Evolutionary conservation across 176 grass and related monocot species (phyloP).

Genomic region (Pontederia crassipes): DNA sequence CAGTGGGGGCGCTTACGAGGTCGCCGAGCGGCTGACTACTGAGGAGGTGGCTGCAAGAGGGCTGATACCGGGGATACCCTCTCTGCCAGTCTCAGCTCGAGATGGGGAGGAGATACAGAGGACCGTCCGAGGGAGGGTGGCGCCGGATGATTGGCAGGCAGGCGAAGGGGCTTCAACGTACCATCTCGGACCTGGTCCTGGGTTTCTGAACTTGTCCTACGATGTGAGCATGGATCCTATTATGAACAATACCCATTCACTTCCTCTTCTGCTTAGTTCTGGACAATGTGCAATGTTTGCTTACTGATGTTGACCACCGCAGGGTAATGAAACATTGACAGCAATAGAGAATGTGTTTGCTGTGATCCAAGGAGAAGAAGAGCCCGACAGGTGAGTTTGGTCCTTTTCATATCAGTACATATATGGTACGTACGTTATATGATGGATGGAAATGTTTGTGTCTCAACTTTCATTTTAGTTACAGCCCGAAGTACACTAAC

Average conservation of each 20-base stretch:
- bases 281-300: neutral
- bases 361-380: conserved; percentile 83
- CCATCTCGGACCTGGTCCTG: conserved; percentile 59
- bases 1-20: conserved; percentile 21
- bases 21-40: conserved; percentile 52
- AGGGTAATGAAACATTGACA: conserved; percentile 80
- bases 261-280: neutral
- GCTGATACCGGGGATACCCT: conserved; percentile 55
- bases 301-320: neutral
- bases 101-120: conserved; percentile 56
- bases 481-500: too few species aligned
- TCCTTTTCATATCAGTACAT: neutral
- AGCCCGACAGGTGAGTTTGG: conserved; percentile 57
- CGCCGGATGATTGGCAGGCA: conserved; percentile 79
- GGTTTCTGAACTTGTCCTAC: conserved; percentile 65
- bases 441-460: too few species aligned
- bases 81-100: conserved; percentile 65
- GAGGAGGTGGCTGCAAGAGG: conserved; percentile 43
- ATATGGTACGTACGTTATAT: neutral
- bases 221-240: conserved; percentile 19
- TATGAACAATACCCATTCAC: neutral
- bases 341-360: conserved; percentile 86
- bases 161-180: conserved; percentile 32
- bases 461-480: too few species aligned
- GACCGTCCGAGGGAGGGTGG: conserved; percentile 43